A percentile compares a stretch with the other conserved stretches of the same genome.
These are phyloP conservation scores for Neurospora discreta DNA, from an alignment of 495 filamentous ascomycete species.

Conservation along the genomic window DNA sequence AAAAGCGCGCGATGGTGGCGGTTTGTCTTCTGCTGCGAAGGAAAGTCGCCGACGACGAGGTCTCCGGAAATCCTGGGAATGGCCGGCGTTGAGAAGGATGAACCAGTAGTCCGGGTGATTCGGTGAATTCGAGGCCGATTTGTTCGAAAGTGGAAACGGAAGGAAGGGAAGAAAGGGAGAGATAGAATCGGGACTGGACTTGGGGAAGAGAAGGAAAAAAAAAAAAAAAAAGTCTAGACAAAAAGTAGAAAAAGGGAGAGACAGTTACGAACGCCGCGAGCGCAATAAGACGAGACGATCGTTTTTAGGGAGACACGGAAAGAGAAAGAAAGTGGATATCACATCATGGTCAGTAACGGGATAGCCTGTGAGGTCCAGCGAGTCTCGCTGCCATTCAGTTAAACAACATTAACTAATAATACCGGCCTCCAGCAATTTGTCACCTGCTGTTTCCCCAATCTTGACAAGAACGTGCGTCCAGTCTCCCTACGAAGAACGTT, in stretches of 20 bases:
- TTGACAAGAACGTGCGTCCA: not conserved
- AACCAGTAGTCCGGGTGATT: not conserved
- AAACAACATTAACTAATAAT: not conserved
- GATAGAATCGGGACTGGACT: slow-evolving; percentile 5
- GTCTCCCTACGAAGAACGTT: not conserved
- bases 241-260: too few species aligned
- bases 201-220: too few species aligned
- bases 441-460: not conserved
- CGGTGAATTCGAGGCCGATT: not conserved
- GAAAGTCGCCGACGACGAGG: not conserved
- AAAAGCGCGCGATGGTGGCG: not conserved
- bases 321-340: not conserved
- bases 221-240: too few species aligned
- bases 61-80: not conserved
- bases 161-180: slow-evolving; percentile 1
- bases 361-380: not conserved
- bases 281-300: not conserved
- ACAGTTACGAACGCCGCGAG: not conserved
- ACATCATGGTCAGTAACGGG: not conserved
- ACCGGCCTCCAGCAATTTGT: not conserved
- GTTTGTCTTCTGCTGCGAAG: not conserved
- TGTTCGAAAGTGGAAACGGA: slow-evolving; percentile 1
- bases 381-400: not conserved
- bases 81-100: not conserved
- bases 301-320: not conserved